These are phyloP conservation scores for Inonotus hispidus DNA, from an alignment of 1,284 basidiomycete species.

Conservation along the genomic window DNA sequence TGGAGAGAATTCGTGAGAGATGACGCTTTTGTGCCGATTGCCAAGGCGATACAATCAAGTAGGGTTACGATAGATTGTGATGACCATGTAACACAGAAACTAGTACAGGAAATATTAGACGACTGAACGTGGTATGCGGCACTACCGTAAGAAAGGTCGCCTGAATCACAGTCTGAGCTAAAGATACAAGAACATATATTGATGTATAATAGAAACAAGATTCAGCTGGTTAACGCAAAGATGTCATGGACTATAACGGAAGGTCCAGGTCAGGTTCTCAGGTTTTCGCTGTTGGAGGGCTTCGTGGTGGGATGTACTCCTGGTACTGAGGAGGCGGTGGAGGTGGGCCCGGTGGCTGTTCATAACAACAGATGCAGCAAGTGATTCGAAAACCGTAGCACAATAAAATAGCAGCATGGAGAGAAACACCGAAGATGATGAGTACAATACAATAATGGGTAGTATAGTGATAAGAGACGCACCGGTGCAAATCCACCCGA, in stretches of 20 bases:
- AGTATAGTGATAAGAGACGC: not conserved
- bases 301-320: not conserved
- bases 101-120: not conserved
- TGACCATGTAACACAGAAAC: not conserved
- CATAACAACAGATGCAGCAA: not conserved
- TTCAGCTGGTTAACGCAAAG: not conserved
- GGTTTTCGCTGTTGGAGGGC: not conserved
- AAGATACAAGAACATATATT: not conserved
- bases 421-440: not conserved
- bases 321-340: not conserved
- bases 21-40: not conserved
- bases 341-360: not conserved
- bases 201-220: not conserved
- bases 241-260: not conserved
- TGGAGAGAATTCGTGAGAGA: not conserved
- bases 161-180: not conserved
- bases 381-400: not conserved
- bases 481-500: constrained; percentile 11
- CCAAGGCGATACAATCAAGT: not conserved
- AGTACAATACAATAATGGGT: not conserved
- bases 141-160: not conserved
- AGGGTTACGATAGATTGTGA: not conserved
- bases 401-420: not conserved
- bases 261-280: not conserved
- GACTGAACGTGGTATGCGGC: not conserved